Conservation (phyloP, 805 yeast species). For the Kazachstania africana region DNA sequence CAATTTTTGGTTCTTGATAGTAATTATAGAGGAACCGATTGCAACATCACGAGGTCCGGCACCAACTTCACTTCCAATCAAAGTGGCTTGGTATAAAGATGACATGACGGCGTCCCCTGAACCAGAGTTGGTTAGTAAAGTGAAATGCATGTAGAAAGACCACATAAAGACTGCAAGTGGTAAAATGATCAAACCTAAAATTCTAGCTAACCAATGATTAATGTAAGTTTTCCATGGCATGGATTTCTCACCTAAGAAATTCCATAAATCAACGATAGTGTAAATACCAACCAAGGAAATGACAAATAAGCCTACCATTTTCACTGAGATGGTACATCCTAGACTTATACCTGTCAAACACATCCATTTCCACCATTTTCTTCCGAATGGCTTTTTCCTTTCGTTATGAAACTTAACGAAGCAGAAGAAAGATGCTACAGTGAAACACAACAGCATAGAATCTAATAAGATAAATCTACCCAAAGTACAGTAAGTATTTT, state of each 20-base stretch:
- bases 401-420: constrained; percentile 43
- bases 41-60: constrained; percentile 65
- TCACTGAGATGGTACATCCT: constrained; percentile 87
- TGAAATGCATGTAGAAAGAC: constrained; percentile 67
- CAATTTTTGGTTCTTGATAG: constrained; percentile 51
- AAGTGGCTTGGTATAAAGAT: constrained; percentile 69
- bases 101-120: constrained; percentile 76
- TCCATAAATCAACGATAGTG: constrained; percentile 82
- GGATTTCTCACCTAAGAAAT: constrained; percentile 57
- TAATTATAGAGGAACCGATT: constrained; percentile 40
- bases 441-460: constrained; percentile 65
- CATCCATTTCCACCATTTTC: constrained; percentile 94
- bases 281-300: constrained; percentile 83
- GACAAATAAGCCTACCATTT: constrained; percentile 93
- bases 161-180: constrained; percentile 54
- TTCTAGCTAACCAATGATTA: constrained; percentile 58
- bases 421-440: constrained; percentile 55
- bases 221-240: constrained; percentile 39
- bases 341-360: constrained; percentile 70
- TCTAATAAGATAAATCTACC: constrained; percentile 68
- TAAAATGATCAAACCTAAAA: constrained; percentile 46
- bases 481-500: constrained; percentile 55
- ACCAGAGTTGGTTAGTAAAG: constrained; percentile 59
- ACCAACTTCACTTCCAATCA: constrained; percentile 51
- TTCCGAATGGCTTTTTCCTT: constrained; percentile 40